Base-by-base conservation (phyloP, 2,329 filamentous ascomycete genomes). In the Fusarium sp. region DNA sequence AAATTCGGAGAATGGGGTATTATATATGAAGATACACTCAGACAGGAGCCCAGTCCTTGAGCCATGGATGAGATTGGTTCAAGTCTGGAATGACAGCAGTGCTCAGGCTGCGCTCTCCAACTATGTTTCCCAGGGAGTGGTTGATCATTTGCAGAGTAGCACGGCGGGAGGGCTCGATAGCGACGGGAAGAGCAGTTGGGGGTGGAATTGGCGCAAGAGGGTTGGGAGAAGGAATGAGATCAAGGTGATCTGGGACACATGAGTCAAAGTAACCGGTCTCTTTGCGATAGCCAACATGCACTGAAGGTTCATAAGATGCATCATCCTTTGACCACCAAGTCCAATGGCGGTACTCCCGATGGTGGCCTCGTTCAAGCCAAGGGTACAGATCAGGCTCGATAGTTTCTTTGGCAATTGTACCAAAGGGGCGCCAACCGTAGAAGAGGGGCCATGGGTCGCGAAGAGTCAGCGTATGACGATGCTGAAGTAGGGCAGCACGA, bases 371-470 rank as follows among this genome's bases (percentile, higher is more conserved):
- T 48, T 77, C 76, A 29, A 77, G 69, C 76, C 76, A 77, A n/a
- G 75, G 75, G 38, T 77, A 77, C 3, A 77, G 67, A 31, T 77
- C 76, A 41, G 76, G 76, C 29, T 77, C 76, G 37, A 77, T 62
- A 7, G 61, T 59, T 12, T 66, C 64, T 51, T 74, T 75, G 21
- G 66, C 60, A 18, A 77, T 52, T 16, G 57, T 60, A 12, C 75
- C 76, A 41, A 77, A 77, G 33, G 76, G 76, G 11, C 63, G 74
- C 76, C 76, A 77, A 25, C 75, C 75, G 31, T 76, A 76, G 37
- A 77, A 77, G n/a, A 77, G 69, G 10, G 76, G 76, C 74, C 74
- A 77, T 18, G 76, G 76, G 33, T 77, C 76, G 16, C 76, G 75
- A 14, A 77, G 73, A 23, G 76, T 77, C 11, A 77, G 57, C 4